Conservation (phyloP, 768 basidiomycete genomes). For the Podaxis carcinomalis region DNA sequence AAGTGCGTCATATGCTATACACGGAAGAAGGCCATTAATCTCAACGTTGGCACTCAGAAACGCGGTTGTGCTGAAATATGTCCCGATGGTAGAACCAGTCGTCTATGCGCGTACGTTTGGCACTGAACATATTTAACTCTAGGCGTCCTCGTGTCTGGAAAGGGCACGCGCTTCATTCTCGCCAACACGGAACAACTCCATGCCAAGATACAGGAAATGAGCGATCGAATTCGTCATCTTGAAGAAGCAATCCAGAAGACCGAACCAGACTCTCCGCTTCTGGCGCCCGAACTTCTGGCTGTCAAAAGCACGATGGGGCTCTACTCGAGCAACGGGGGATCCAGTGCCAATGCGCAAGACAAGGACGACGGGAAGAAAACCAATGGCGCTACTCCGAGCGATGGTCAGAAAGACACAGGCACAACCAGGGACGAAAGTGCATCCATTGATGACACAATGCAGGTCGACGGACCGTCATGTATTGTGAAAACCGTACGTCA, state of each 20-base stretch:
- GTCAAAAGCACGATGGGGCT: slow-evolving; percentile 56
- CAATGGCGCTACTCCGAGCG: not conserved
- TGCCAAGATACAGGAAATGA: slow-evolving; percentile 62
- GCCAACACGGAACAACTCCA: slow-evolving; percentile 67
- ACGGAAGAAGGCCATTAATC: not conserved
- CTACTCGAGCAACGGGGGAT: slow-evolving; percentile 28
- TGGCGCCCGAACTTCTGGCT: slow-evolving; percentile 41
- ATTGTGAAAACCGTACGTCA: slow-evolving; percentile 11
- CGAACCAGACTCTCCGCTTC: slow-evolving; percentile 43
- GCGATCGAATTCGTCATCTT: slow-evolving; percentile 57
- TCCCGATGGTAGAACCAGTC: slow-evolving; percentile 45
- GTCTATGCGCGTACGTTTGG: not conserved
- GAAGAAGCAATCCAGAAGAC: slow-evolving; percentile 46
- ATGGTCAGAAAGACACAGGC: slow-evolving; percentile 17
- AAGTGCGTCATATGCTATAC: slow-evolving; percentile 19
- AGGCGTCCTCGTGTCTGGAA: slow-evolving; percentile 65
- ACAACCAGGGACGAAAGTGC: slow-evolving; percentile 18
- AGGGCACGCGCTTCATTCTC: slow-evolving; percentile 63
- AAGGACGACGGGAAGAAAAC: not conserved
- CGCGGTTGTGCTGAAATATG: slow-evolving; percentile 65
- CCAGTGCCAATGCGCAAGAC: not conserved
- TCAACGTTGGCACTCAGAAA: slow-evolving; percentile 34
- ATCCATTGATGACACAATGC: slow-evolving; percentile 27
- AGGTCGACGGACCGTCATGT: slow-evolving; percentile 12
- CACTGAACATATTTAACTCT: not conserved